These are phyloP conservation scores for Dissophora globulifera DNA, from an alignment of 192 early-diverging fungal species.

Conservation along the genomic window DNA sequence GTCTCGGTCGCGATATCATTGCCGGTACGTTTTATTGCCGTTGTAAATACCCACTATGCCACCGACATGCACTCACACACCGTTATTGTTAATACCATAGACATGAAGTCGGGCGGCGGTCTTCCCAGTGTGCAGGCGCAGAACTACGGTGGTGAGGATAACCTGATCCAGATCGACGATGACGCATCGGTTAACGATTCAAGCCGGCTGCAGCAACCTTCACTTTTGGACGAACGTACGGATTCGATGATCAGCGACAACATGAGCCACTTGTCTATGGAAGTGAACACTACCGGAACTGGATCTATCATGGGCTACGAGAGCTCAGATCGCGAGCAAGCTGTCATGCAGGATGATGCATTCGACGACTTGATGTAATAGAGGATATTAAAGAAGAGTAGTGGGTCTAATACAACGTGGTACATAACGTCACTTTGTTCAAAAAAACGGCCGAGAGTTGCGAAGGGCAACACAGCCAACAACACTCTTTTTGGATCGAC, in stretches of 20 bases:
- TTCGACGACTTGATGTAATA: conserved; percentile 36
- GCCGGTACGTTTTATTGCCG: conserved; percentile 43
- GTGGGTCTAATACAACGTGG: too few relatives aligned
- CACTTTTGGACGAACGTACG: conserved; percentile 8
- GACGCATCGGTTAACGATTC: not conserved
- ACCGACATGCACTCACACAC: not conserved
- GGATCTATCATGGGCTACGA: conserved; percentile 61
- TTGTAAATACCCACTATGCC: not conserved
- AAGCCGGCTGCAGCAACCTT: not conserved
- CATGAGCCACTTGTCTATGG: conserved; percentile 74
- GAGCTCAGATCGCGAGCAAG: conserved; percentile 12
- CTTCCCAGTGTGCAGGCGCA: conserved; percentile 12
- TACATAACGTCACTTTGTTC: not conserved
- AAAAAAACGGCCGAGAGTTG: too few relatives aligned
- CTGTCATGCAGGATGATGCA: conserved; percentile 12
- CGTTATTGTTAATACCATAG: conserved; percentile 1
- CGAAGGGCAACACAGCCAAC: too few relatives aligned
- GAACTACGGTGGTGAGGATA: not conserved
- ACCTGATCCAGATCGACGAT: conserved; percentile 10
- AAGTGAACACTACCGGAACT: conserved; percentile 81
- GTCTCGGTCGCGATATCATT: conserved; percentile 69
- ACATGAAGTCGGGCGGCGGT: conserved; percentile 28
- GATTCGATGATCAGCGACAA: conserved; percentile 56
- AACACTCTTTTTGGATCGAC: too few relatives aligned
- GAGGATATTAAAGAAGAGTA: conserved; percentile 22